phyloP scores from a whole-genome alignment of 1,139 yeast species.

The Candida glucosophila region DNA sequence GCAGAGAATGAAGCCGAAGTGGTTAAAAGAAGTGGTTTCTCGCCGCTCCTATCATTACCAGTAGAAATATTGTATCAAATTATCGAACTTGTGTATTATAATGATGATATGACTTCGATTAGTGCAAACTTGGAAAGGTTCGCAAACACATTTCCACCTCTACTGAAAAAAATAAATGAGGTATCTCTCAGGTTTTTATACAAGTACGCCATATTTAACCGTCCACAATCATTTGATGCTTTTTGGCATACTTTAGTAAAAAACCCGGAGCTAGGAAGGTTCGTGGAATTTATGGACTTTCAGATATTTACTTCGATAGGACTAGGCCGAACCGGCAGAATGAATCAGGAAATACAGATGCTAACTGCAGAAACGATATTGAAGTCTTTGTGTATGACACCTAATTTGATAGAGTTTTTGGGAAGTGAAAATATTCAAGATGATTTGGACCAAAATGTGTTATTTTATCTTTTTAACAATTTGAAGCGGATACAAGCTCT shows the following conservation, averaged over 20 bases:
- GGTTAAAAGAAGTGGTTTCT: conserved; percentile 1
- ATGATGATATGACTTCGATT: conserved; percentile 29
- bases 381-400: conserved; percentile 51
- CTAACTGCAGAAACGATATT: conserved; percentile 68
- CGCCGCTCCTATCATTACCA: conserved; percentile 19
- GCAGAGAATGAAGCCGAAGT: background rate
- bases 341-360: conserved; percentile 90
- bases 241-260: conserved; percentile 51
- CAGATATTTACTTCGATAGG: conserved; percentile 88
- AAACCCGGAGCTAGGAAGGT: conserved; percentile 47
- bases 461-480: conserved; percentile 52
- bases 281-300: conserved; percentile 74
- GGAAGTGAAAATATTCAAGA: conserved; percentile 83
- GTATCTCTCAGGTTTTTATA: conserved; percentile 39
- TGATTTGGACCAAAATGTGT: conserved; percentile 59
- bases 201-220: conserved; percentile 63
- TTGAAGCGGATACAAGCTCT: conserved; percentile 56
- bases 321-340: conserved; percentile 77
- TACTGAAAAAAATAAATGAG: conserved; percentile 27
- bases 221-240: conserved; percentile 75
- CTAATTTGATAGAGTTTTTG: conserved; percentile 67
- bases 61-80: conserved; percentile 35
- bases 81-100: conserved; percentile 37
- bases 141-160: conserved; percentile 30
- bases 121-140: conserved; percentile 36